phyloP scores from a whole-genome alignment of 495 filamentous ascomycete genomes.

The Aspergillus ellipticus region DNA sequence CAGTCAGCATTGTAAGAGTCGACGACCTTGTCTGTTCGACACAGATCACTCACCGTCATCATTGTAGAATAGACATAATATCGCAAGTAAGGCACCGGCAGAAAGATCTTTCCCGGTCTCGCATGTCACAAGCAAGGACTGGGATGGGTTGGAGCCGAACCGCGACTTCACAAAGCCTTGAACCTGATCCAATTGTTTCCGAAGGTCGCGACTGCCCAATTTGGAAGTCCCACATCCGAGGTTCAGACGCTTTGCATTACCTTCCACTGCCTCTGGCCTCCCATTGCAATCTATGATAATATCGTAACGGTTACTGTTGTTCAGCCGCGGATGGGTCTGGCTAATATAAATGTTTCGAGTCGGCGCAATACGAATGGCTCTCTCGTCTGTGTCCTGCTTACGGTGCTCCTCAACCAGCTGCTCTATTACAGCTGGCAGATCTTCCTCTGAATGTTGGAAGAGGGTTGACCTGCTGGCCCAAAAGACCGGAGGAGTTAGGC shows the following conservation, averaged over 20 bases:
- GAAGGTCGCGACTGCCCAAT: conserved; percentile 69
- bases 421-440: conserved; percentile 61
- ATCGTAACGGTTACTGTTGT: conserved; percentile 30
- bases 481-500: conserved; percentile 71
- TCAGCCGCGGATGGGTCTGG: conserved; percentile 13
- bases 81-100: conserved; percentile 55
- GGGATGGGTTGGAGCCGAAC: conserved; percentile 25
- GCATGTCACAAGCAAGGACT: conserved; percentile 54
- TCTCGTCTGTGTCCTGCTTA: conserved; percentile 17
- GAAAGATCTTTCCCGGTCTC: conserved; percentile 64
- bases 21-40: not conserved
- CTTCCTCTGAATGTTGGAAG: conserved; percentile 55
- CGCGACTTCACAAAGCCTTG: conserved; percentile 43
- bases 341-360: conserved; percentile 41
- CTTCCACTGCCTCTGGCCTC: conserved; percentile 28
- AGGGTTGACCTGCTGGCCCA: conserved; percentile 63
- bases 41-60: conserved; percentile 45
- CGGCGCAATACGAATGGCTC: conserved; percentile 33
- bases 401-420: conserved; percentile 41
- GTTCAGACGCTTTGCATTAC: conserved; percentile 45
- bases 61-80: conserved; percentile 60
- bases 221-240: conserved; percentile 65
- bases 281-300: conserved; percentile 45
- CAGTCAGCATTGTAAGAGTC: conserved; percentile 12
- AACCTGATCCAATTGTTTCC: conserved; percentile 55